Evolutionary conservation across 768 basidiomycete genomes (phyloP).

Genomic region (Ephemerocybe angulata): DNA sequence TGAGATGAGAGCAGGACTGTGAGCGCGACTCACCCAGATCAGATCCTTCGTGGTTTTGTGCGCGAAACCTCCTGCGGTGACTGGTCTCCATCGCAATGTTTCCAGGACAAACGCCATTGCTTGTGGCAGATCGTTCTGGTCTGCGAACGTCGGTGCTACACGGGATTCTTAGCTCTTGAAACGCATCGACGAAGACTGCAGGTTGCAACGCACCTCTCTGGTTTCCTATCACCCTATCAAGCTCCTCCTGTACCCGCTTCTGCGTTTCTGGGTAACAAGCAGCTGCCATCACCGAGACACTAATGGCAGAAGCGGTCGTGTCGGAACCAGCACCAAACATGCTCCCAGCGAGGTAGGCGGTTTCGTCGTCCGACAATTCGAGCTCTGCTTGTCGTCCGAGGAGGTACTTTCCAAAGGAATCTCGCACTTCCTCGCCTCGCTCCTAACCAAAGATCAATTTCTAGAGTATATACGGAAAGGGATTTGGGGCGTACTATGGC

Average conservation of each 20-base stretch:
- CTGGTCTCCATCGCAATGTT: constrained; percentile 49
- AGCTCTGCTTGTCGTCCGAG: constrained; percentile 52
- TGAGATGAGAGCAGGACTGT: not conserved
- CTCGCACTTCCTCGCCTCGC: constrained; percentile 31
- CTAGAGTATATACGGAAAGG: no score
- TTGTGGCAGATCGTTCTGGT: constrained; percentile 40
- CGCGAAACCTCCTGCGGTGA: constrained; percentile 52
- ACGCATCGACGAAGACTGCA: not conserved
- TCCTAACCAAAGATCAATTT: no score
- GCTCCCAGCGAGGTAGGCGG: constrained; percentile 59
- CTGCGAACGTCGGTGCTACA: constrained; percentile 36
- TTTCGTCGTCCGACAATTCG: constrained; percentile 52
- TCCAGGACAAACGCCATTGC: constrained; percentile 50
- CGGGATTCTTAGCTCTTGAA: not conserved
- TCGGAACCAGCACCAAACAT: constrained; percentile 69
- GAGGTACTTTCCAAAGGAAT: constrained; percentile 56
- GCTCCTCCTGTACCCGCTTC: constrained; percentile 46
- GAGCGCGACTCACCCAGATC: constrained; percentile 43
- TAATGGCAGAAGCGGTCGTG: constrained; percentile 60
- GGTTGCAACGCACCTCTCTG: constrained; percentile 29
- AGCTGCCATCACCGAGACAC: constrained; percentile 54
- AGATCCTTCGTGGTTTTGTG: constrained; percentile 66
- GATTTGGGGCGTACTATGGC: constrained; percentile 43
- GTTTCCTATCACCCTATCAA: constrained; percentile 51
- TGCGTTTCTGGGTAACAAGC: constrained; percentile 54